Conservation (phyloP, 73 alveolate genomes). For the Stentor coeruleus region DNA sequence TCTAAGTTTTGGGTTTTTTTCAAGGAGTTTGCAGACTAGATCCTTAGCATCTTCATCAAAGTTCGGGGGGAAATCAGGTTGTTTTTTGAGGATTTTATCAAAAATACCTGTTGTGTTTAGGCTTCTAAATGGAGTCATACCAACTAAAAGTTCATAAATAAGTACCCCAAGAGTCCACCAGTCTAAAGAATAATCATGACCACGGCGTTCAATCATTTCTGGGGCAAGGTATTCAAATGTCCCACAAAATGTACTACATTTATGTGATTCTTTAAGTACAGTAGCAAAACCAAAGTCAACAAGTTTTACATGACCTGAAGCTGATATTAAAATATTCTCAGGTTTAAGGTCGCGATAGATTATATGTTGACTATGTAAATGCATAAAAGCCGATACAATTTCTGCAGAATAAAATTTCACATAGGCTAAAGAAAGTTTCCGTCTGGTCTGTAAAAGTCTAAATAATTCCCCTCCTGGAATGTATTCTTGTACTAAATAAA, state of each 20-base stretch:
- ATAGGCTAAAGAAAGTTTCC: constrained; percentile 8
- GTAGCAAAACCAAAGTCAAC: constrained; percentile 77
- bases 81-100: background rate
- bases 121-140: constrained; percentile 43
- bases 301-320: constrained; percentile 68
- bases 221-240: constrained; percentile 93
- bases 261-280: background rate
- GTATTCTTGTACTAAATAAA: background rate
- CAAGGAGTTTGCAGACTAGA: background rate
- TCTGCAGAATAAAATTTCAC: constrained; percentile 38
- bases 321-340: constrained; percentile 66
- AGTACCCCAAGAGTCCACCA: constrained; percentile 75
- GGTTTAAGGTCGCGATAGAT: constrained; percentile 81
- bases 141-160: constrained; percentile 58
- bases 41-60: background rate
- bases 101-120: background rate
- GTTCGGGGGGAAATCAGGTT: background rate
- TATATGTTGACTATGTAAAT: constrained; percentile 59
- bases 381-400: constrained; percentile 48
- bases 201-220: constrained; percentile 72
- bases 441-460: constrained; percentile 23
- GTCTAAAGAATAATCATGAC: constrained; percentile 84
- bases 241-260: constrained; percentile 83
- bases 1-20: background rate
- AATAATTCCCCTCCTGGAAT: constrained; percentile 4